Evolutionary conservation across 306 rosid genomes (phyloP).

Genomic region (Prunus mira): DNA sequence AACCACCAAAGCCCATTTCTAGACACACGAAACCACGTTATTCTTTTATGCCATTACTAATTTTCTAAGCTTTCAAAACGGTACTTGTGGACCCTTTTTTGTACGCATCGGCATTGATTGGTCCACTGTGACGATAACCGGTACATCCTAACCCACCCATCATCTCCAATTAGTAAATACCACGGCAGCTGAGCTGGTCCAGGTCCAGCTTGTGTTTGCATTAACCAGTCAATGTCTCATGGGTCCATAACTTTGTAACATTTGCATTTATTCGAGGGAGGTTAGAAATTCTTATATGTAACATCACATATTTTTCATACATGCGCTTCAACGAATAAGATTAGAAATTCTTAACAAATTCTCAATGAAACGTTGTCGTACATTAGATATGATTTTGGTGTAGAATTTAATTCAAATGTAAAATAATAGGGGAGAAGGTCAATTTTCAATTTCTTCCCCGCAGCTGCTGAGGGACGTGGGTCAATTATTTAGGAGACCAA

Average conservation of each 20-base stretch:
- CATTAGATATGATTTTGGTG: too few species aligned
- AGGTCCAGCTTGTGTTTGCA: background rate
- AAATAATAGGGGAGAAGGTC: background rate
- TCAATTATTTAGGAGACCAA: background rate
- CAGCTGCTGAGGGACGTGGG: slow-evolving; percentile 8
- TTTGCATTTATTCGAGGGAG: background rate
- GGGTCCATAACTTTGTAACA: background rate
- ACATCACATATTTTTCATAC: too few species aligned
- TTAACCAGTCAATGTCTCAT: background rate
- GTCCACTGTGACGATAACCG: background rate
- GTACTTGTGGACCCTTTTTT: background rate
- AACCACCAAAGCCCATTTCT: background rate
- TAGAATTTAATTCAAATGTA: too few species aligned
- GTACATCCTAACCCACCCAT: background rate
- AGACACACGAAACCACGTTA: background rate
- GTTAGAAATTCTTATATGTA: too few species aligned
- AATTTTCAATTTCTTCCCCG: background rate
- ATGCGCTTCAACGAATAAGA: too few species aligned
- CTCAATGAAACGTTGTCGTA: too few species aligned
- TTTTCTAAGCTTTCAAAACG: background rate
- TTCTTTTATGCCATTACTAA: slow-evolving; percentile 6
- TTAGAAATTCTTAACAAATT: too few species aligned
- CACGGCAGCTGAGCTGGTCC: background rate
- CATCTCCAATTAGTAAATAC: background rate
- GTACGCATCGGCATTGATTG: background rate